Evolutionary conservation across 2,329 filamentous ascomycete species (phyloP), one percentile per base, ranked within the genome.

Genomic region (Ustulina deusta): DNA sequence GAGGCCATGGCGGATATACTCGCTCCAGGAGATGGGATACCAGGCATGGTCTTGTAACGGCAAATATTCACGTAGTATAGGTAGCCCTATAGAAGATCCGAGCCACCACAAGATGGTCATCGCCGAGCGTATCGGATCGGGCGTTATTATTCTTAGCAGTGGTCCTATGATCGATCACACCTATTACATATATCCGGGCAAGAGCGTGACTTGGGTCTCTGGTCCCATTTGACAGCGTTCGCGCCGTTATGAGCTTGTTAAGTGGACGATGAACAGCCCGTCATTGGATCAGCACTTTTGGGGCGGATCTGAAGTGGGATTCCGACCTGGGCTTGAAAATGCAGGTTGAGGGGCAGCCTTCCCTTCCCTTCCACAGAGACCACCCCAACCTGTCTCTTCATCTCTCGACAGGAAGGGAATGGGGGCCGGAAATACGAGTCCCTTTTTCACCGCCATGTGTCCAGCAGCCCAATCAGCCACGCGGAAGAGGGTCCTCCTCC

Each of bases 381-480:
- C 52, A 55, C 51, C 20, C 51, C 38, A 55, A 13, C 49, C 29
- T 11, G 48, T 40, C 38, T 49, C 54, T 44, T 59, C 36, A 42
- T 61, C 34, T 60, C 36, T 60, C 48, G 34, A 56, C 20, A n/a
- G 51, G 20, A 48, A 32, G 17, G 51, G 51, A 36, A 61, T 59
- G 55, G 59, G 59, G 60, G 59, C 58, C 59, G 46, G 54, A 49
- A 40, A 32, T 15, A 60, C 42, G 48, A 60, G 55, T 29, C 42
- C 32, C 48, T 48, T 46, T 71, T 76, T 74, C 73, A 76, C 74
- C 74, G 74, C 74, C 74, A 76, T 74, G 74, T 76, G 71, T 65
- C 63, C 11, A 72, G 57, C 64, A 56, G 54, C 65, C 72, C 73
- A 74, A 75, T 75, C 73, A 69, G 57, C 58, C 64, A 69, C 57